Percentiles rank a stretch among this genome's conserved stretches.
Conservation (phyloP, 495 filamentous ascomycete species). For the Penicillium cosmopolitanum region DNA sequence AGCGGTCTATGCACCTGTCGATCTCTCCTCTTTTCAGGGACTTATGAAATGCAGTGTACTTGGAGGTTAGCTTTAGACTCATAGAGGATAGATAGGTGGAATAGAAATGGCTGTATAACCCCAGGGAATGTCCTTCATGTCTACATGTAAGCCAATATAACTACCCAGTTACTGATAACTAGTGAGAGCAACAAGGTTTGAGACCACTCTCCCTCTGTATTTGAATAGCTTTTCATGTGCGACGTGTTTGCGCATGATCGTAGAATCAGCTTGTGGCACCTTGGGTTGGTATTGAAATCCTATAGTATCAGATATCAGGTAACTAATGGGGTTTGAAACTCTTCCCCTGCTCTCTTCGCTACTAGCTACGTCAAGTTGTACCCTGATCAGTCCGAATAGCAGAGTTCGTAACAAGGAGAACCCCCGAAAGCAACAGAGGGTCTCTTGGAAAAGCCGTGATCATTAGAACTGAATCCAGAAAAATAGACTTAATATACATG, state of each 20-base stretch:
- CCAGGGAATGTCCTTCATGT: not conserved
- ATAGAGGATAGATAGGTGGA: too few species aligned
- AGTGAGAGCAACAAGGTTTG: too few species aligned
- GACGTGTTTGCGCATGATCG: too few species aligned
- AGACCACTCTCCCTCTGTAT: too few species aligned
- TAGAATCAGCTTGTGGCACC: too few species aligned
- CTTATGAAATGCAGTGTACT: not conserved
- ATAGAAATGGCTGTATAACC: not conserved
- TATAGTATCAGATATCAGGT: too few species aligned
- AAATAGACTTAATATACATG: slow-evolving; percentile 39
- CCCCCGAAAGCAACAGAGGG: slow-evolving; percentile 10
- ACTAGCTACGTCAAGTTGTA: not conserved
- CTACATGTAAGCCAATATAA: not conserved
- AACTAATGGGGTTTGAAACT: too few species aligned
- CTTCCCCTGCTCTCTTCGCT: not conserved
- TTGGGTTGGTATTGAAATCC: too few species aligned
- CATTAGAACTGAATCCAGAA: slow-evolving; percentile 29
- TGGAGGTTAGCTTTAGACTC: not conserved
- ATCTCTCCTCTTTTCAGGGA: not conserved
- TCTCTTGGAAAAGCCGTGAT: slow-evolving; percentile 29
- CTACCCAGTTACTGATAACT: too few species aligned
- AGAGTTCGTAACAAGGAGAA: slow-evolving; percentile 2
- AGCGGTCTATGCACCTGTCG: slow-evolving; percentile 7
- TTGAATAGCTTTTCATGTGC: too few species aligned
- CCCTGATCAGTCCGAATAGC: not conserved